Conservation (phyloP, 768 basidiomycete genomes). For the Obba rivulosa region DNA sequence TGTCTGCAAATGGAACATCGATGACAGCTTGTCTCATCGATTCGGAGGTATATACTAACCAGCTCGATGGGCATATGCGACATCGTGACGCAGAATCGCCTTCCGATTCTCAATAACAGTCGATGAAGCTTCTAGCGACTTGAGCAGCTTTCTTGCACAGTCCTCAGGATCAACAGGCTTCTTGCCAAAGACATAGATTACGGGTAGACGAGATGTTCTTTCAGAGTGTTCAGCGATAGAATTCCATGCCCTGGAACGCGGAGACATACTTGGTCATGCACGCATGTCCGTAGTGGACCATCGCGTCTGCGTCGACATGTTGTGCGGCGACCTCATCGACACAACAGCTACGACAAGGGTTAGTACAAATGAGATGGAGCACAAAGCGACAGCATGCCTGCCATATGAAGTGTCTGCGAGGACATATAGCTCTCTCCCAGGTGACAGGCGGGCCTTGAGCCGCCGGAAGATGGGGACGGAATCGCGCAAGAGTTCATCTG, state of each 20-base stretch:
- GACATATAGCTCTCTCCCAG: conserved; percentile 66
- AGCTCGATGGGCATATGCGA: conserved; percentile 64
- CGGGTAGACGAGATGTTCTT: conserved; percentile 83
- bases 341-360: conserved; percentile 62
- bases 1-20: conserved; percentile 23
- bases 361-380: not conserved
- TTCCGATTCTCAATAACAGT: conserved; percentile 9
- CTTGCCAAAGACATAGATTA: conserved; percentile 87
- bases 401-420: conserved; percentile 98
- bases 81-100: conserved; percentile 66
- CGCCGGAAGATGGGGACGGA: conserved; percentile 78
- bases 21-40: not conserved
- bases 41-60: conserved; percentile 35
- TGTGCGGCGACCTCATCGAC: conserved; percentile 95
- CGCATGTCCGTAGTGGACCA: conserved; percentile 95
- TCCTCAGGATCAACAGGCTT: conserved; percentile 52
- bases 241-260: not conserved
- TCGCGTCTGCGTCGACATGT: conserved; percentile 85
- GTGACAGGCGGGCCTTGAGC: conserved; percentile 49
- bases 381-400: conserved; percentile 54
- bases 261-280: conserved; percentile 83
- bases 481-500: conserved; percentile 84
- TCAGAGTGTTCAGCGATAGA: not conserved
- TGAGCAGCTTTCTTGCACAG: conserved; percentile 40
- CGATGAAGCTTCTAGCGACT: conserved; percentile 22